phyloP scores from a whole-genome alignment of 2,329 filamentous ascomycete species.

The Blumeria hordei region DNA sequence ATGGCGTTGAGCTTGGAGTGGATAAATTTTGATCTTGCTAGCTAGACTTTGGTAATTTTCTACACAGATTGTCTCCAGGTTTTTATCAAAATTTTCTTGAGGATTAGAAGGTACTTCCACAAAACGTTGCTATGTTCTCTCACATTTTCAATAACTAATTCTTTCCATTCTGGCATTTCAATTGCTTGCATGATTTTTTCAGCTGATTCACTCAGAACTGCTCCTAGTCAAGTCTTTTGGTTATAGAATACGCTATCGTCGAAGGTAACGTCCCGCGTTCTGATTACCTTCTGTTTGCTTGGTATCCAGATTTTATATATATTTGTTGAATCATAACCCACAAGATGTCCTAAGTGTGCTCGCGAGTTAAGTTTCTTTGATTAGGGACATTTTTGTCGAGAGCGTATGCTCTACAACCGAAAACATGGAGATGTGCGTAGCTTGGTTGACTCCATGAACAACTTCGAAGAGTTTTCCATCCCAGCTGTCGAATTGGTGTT shows the following conservation, averaged over 20 bases:
- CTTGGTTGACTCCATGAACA: background rate
- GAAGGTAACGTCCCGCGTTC: background rate
- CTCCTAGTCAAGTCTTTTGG: background rate
- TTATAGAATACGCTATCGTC: background rate
- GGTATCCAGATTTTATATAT: background rate
- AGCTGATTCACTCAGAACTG: background rate
- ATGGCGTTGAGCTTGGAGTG: background rate
- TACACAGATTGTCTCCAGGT: background rate
- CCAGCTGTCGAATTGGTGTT: background rate
- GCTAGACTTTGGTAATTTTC: background rate
- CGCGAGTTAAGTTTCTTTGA: background rate
- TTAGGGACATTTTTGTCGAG: background rate
- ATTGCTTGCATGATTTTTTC: background rate
- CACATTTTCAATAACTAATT: background rate
- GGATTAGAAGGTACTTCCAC: background rate
- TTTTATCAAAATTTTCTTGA: background rate
- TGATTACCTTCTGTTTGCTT: background rate
- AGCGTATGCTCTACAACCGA: background rate
- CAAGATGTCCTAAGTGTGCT: background rate
- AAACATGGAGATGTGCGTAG: background rate
- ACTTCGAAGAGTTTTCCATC: background rate
- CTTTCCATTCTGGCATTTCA: background rate
- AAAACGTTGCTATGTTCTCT: no score
- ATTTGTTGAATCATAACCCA: background rate
- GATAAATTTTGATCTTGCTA: background rate